Evolutionary conservation across 1,284 basidiomycete genomes (phyloP).

Genomic region (Rhodotorula sp.): DNA sequence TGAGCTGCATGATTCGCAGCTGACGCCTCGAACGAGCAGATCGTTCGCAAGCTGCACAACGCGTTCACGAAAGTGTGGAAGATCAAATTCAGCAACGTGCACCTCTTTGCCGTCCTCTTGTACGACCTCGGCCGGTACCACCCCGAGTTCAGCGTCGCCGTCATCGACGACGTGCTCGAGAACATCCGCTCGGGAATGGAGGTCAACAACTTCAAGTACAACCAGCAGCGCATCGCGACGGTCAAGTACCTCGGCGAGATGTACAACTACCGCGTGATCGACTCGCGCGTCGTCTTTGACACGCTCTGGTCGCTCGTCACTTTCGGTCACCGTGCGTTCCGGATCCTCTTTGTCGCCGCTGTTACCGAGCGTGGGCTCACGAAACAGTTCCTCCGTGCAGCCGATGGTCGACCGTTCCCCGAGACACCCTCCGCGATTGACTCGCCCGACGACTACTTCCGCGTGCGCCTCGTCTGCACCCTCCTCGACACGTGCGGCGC

Average conservation of each 20-base stretch:
- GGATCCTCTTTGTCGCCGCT: too few species aligned
- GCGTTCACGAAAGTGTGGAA: conserved; percentile 97
- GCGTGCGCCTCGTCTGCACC: conserved; percentile 85
- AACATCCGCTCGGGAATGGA: conserved; percentile 88
- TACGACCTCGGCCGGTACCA: conserved; percentile 92
- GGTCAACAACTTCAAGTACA: conserved; percentile 90
- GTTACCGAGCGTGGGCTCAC: not conserved
- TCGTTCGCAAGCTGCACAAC: conserved; percentile 58
- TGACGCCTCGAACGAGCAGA: conserved; percentile 38
- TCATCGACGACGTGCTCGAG: conserved; percentile 93
- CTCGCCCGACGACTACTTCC: conserved; percentile 94
- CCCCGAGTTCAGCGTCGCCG: conserved; percentile 78
- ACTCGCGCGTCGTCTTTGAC: conserved; percentile 87
- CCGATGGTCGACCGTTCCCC: conserved; percentile 85
- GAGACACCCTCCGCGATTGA: conserved; percentile 75
- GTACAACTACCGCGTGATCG: conserved; percentile 93
- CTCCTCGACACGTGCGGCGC: conserved; percentile 95
- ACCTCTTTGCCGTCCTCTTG: conserved; percentile 87
- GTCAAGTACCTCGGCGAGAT: conserved; percentile 94
- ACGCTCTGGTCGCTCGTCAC: conserved; percentile 92
- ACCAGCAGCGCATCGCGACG: conserved; percentile 86
- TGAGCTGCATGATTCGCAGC: conserved; percentile 48
- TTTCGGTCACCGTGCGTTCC: conserved; percentile 84
- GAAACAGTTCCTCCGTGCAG: conserved; percentile 53
- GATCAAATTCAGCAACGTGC: conserved; percentile 85